These are phyloP conservation scores for Stromatinia cepivora DNA, from an alignment of 2,329 filamentous ascomycete genomes.

Conservation along the genomic window DNA sequence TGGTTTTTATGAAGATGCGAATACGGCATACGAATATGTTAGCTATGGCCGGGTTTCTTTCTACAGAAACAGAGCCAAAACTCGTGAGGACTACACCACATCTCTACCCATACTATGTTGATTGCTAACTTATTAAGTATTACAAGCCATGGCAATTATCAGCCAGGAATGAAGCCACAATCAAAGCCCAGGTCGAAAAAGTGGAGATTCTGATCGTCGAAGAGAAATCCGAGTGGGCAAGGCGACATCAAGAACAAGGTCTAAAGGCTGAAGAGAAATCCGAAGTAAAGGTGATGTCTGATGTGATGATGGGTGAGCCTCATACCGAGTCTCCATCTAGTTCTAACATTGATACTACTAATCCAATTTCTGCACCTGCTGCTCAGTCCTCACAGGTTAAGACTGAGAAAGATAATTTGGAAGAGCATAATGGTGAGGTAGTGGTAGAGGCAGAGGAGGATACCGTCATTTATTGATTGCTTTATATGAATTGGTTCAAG, in stretches of 20 bases:
- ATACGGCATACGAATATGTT: constrained; percentile 72
- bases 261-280: constrained; percentile 33
- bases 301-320: constrained; percentile 49
- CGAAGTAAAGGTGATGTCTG: constrained; percentile 36
- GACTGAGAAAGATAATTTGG: constrained; percentile 48
- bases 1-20: constrained; percentile 49
- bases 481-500: background rate
- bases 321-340: constrained; percentile 44
- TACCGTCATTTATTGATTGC: constrained; percentile 78
- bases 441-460: constrained; percentile 86
- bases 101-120: background rate
- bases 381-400: constrained; percentile 35
- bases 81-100: constrained; percentile 57
- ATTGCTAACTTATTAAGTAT: constrained; percentile 56
- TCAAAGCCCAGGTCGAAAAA: constrained; percentile 69
- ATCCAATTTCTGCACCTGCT: constrained; percentile 39
- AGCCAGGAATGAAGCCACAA: constrained; percentile 65
- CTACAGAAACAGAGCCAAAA: constrained; percentile 68
- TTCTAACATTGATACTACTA: constrained; percentile 44
- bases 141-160: constrained; percentile 82
- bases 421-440: constrained; percentile 74
- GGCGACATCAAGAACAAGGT: constrained; percentile 44
- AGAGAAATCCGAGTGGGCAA: constrained; percentile 65
- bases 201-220: constrained; percentile 62
- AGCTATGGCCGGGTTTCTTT: constrained; percentile 69